Evolutionary conservation across 768 basidiomycete genomes (phyloP), one percentile per base, ranked within the genome.

Genomic region (Tulasnella sp.): DNA sequence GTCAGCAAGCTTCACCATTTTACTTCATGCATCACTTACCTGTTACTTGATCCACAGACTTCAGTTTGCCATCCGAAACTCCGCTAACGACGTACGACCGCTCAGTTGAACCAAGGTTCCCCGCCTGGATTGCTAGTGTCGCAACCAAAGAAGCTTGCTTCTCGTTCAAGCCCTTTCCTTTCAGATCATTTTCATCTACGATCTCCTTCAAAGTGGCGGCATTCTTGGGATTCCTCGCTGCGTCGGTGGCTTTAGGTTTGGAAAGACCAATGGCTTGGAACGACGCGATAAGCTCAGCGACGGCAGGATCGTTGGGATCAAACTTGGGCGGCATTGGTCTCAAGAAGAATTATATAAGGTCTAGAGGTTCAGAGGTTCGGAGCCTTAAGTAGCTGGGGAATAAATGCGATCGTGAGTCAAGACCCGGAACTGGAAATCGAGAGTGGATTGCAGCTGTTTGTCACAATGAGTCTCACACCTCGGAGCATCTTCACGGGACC

Each of bases 211-310:
- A 84, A 22, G 88, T 81, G 3, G 84, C 79, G 5, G 92, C 90
- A 77, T 86, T 87, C 82, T 93, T 96, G 3, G 89, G 82, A 73
- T 85, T 90, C 78, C 94, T 92, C 40, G 88, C 87, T 5, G 91
- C 90, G 77, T 97, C 94, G 11, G 85, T 84, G 0, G 95, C 91
- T 79, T 94, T 92, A 68, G 89, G 81, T 73, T 87, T 84, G 47
- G 89, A 83, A 59, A 97, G 82, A 32, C 92, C 92, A 72, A 94
- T 89, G 41, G 88, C 85, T 78, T 88, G 86, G 83, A 95, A 94
- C 41, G 90, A 82, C 36, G 80, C 77, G 72, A 85, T 78, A 69
- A 85, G 80, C 35, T 81, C 79, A 16, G 79, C 77, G 41, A 81
- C 80, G 29, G 81, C 82, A 4, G 84, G 80, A 29, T 78, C 77